Base-by-base conservation (phyloP, 1,284 basidiomycete genomes). In the Xerocomus cyaneibrunnescens region DNA sequence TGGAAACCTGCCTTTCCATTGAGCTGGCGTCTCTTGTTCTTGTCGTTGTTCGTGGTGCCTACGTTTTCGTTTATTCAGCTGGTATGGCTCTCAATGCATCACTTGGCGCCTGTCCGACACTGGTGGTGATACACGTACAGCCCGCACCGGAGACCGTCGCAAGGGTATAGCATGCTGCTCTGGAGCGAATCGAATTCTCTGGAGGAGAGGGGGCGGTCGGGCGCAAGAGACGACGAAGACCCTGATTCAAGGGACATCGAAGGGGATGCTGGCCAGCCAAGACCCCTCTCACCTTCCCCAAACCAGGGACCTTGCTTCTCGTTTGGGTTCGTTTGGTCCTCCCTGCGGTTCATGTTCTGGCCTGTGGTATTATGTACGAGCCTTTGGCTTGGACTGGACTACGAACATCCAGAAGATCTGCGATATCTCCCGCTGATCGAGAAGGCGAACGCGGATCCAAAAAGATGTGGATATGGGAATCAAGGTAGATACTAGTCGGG, bases 1-100 rank as follows among this genome's bases (percentile, higher is more conserved):
- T 61, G 62, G 62, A 52, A 50, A 32, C 51, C 37, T 3, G 37
- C 37, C 1, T 61, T 61, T 34, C 62, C 60, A 1, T 21, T 42
- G 9, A 61, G 51, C 28, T 65, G 62, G 62, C 62, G 60, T 28
- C 7, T 61, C 1, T 0, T 61, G 1, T 42, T 63, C 39, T 13
- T 62, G 17, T 45, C 28, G 3, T n/a, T 65, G 21, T 59, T 51
- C 8, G 44, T 51, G 1, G 43, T 61, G 10, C 60, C 60, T 12
- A 13, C n/a, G 5, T 36, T 61, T 12, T 37, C 60, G 0, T 43
- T 43, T 2, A 5, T 57, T 8, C 59, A 60, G 1, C 34, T 64
- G 30, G 2, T 39, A 9, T 46, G 44, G 45, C 43, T 62, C 45
- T 37, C 34, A 0, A 22, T 10, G 16, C 10, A 31, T 9, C 30